Conservation (phyloP, 495 filamentous ascomycete species). For the Bacidia rubella region DNA sequence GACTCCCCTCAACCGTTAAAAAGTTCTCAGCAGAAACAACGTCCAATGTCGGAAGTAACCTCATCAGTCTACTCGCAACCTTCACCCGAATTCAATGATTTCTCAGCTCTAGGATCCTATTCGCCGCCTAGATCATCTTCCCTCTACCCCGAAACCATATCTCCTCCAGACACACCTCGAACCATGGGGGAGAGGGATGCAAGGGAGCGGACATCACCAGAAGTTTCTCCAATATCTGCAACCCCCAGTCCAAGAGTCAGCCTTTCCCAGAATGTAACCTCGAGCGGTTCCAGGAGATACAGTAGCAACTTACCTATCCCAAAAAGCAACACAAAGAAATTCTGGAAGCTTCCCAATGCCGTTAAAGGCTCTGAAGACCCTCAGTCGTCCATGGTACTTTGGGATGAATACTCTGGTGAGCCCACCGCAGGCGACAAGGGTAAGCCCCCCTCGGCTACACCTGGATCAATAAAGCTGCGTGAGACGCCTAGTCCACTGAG, state of each 20-base stretch:
- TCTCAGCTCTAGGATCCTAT: conserved; percentile 7
- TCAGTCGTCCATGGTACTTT: conserved; percentile 22
- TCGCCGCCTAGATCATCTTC: conserved; percentile 20
- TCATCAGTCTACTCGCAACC: conserved; percentile 33
- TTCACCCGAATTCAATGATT: conserved; percentile 19
- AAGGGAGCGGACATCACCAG: conserved; percentile 23
- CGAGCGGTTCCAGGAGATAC: conserved; percentile 8
- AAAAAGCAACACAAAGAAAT: conserved; percentile 15
- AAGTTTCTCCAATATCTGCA: conserved; percentile 36
- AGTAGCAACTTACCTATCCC: conserved; percentile 18
- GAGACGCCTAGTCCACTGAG: conserved; percentile 10
- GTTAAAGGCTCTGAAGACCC: conserved; percentile 10
- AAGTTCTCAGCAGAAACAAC: background rate
- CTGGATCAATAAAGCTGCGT: conserved; percentile 16
- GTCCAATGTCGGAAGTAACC: conserved; percentile 24
- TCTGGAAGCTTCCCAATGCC: conserved; percentile 12
- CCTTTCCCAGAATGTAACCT: conserved; percentile 3
- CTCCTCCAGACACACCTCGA: conserved; percentile 32
- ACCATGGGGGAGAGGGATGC: conserved; percentile 1
- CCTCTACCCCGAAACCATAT: conserved; percentile 27
- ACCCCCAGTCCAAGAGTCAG: conserved; percentile 9
- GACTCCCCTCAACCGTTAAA: background rate
- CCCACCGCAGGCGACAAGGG: conserved; percentile 28
- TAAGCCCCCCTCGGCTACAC: conserved; percentile 17
- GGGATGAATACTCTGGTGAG: conserved; percentile 39